phyloP scores from a whole-genome alignment of 768 basidiomycete genomes.

The Heimioporus sp. region DNA sequence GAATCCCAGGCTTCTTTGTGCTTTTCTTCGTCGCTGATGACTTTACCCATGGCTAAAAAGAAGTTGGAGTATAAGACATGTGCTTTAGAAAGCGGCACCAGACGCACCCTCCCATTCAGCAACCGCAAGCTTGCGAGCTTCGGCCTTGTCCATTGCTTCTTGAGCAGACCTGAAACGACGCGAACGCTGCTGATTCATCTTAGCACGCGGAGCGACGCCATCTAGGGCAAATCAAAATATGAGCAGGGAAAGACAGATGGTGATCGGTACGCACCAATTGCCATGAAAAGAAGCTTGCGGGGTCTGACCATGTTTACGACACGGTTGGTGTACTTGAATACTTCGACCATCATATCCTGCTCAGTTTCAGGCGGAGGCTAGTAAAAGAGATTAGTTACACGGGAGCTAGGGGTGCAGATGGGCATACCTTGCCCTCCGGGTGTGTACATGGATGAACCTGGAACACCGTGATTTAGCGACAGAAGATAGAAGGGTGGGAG shows the following conservation, averaged over 20 bases:
- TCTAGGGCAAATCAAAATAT: conserved; percentile 46
- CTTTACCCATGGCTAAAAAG: conserved; percentile 85
- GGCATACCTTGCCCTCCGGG: conserved; percentile 86
- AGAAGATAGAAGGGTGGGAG: background rate
- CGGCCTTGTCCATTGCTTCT: conserved; percentile 93
- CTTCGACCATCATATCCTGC: conserved; percentile 98
- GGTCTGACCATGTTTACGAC: conserved; percentile 97
- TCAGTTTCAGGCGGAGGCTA: conserved; percentile 96
- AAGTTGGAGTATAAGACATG: background rate
- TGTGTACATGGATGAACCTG: conserved; percentile 99
- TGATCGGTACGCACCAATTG: conserved; percentile 69
- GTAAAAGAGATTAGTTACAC: background rate
- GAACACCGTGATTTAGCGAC: background rate
- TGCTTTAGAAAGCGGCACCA: background rate
- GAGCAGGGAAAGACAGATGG: background rate
- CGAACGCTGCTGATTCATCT: conserved; percentile 99
- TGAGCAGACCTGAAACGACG: conserved; percentile 93
- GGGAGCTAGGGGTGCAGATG: background rate
- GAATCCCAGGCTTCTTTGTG: conserved; percentile 92
- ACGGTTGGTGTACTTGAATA: conserved; percentile 95
- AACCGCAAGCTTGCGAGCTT: conserved; percentile 79
- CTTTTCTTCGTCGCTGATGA: conserved; percentile 75
- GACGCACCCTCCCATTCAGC: conserved; percentile 78
- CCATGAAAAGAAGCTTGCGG: conserved; percentile 95
- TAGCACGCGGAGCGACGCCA: conserved; percentile 96